Conservation (phyloP, 768 basidiomycete genomes). For the Clitopilus hobsonii region DNA sequence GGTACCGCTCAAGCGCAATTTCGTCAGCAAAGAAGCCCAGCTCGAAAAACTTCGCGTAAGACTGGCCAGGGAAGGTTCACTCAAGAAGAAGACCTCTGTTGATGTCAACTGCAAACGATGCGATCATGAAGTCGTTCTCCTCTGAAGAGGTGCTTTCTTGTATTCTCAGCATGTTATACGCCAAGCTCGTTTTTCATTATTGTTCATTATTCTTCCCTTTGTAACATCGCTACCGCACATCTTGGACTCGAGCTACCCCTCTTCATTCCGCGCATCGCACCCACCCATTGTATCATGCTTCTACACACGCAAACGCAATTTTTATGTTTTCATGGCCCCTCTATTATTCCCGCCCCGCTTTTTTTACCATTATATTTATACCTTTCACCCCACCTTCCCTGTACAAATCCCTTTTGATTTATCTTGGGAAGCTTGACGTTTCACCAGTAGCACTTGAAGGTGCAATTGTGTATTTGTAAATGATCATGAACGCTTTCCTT, state of each 20-base stretch:
- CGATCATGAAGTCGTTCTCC: conserved; percentile 28
- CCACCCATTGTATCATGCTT: not conserved
- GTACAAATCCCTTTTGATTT: conserved; percentile 10
- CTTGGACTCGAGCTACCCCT: conserved; percentile 13
- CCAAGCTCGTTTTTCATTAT: not conserved
- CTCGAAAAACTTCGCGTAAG: conserved; percentile 56
- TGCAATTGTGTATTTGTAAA: conserved; percentile 26
- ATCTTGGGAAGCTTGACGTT: conserved; percentile 27
- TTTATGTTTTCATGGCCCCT: conserved; percentile 15
- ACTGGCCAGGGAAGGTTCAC: conserved; percentile 37
- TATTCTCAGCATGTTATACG: not conserved
- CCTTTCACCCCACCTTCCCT: conserved; percentile 7
- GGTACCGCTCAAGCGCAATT: conserved; percentile 25
- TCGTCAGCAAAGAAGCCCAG: conserved; percentile 63
- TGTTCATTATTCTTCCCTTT: not conserved
- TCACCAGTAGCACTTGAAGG: conserved; percentile 9
- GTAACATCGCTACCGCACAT: conserved; percentile 1
- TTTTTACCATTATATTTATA: conserved; percentile 1
- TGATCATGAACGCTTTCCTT: conserved; percentile 11
- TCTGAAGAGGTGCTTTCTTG: conserved; percentile 30
- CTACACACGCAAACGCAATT: conserved; percentile 11
- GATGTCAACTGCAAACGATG: conserved; percentile 34
- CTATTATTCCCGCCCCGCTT: conserved; percentile 12
- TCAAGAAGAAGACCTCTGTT: conserved; percentile 20
- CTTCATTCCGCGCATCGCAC: conserved; percentile 9